Conservation (phyloP, 257 asterid species). For the Solanum chilense region DNA sequence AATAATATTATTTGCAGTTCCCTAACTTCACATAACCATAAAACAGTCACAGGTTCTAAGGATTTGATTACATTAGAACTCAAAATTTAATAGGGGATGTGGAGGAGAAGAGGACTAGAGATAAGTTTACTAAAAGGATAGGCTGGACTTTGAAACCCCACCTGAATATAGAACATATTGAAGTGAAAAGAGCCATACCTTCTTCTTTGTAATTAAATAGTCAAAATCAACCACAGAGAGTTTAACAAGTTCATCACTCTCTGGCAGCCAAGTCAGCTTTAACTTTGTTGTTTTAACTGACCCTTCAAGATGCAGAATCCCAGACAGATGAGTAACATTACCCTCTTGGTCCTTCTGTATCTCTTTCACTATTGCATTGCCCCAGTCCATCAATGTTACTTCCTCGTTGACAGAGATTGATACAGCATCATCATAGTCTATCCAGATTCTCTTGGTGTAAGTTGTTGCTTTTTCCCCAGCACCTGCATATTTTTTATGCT, state of each 20-base stretch:
- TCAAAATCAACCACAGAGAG: slow-evolving; percentile 69
- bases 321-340: slow-evolving; percentile 45
- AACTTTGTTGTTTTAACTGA: slow-evolving; percentile 82
- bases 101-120: neutral
- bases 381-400: slow-evolving; percentile 94
- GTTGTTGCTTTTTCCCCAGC: slow-evolving; percentile 88
- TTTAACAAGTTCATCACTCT: slow-evolving; percentile 52
- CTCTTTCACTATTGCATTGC: slow-evolving; percentile 75
- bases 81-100: neutral
- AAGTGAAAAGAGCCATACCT: slow-evolving; percentile 34
- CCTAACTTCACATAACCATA: neutral
- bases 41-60: neutral
- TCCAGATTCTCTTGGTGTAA: slow-evolving; percentile 62
- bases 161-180: neutral
- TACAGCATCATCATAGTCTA: slow-evolving; percentile 83
- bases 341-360: slow-evolving; percentile 74
- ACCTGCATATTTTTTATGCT: slow-evolving; percentile 78
- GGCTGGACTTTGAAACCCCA: neutral
- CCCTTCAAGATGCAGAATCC: slow-evolving; percentile 85
- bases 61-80: neutral
- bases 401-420: slow-evolving; percentile 66
- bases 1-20: neutral
- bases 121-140: neutral
- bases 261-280: slow-evolving; percentile 92
- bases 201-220: slow-evolving; percentile 82